Evolutionary conservation across 176 grass and related monocot species (phyloP).

Genomic region (Eragrostis curvula): DNA sequence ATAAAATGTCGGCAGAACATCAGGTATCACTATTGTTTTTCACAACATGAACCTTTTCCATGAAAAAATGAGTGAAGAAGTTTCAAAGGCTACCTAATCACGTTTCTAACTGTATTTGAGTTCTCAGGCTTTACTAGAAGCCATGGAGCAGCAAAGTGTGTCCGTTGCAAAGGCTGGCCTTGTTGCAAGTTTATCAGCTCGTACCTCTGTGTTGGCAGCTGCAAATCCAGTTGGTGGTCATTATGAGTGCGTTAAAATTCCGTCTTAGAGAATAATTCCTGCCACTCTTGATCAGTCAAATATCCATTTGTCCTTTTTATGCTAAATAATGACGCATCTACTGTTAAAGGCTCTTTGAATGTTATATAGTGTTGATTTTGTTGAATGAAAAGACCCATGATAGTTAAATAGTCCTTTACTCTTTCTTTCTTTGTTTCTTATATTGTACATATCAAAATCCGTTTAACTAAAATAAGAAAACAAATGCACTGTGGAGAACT

Average conservation of each 20-base stretch:
- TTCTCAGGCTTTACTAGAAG: slow-evolving; percentile 91
- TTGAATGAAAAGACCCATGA: background rate
- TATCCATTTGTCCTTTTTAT: slow-evolving; percentile 22
- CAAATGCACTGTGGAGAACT: too few species aligned
- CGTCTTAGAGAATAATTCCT: slow-evolving; percentile 7
- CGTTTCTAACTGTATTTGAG: slow-evolving; percentile 48
- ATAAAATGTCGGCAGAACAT: slow-evolving; percentile 96
- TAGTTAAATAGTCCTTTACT: too few species aligned
- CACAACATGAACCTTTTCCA: slow-evolving; percentile 31
- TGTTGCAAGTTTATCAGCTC: slow-evolving; percentile 93
- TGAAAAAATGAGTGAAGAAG: slow-evolving; percentile 1
- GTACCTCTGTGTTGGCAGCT: slow-evolving; percentile 85
- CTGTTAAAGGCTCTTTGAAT: background rate
- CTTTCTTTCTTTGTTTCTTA: too few species aligned
- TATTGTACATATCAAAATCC: too few species aligned
- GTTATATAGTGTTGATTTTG: background rate
- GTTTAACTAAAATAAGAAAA: too few species aligned
- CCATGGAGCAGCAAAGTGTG: slow-evolving; percentile 99
- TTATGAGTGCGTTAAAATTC: slow-evolving; percentile 78
- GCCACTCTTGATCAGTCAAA: slow-evolving; percentile 13
- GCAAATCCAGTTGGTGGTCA: slow-evolving; percentile 98
- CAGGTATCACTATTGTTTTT: slow-evolving; percentile 56
- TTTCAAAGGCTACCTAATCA: background rate
- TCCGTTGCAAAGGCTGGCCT: slow-evolving; percentile 97
- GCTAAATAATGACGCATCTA: background rate